Evolutionary conservation across 495 filamentous ascomycete genomes (phyloP).

Genomic region (Tetracladium marchalianum): DNA sequence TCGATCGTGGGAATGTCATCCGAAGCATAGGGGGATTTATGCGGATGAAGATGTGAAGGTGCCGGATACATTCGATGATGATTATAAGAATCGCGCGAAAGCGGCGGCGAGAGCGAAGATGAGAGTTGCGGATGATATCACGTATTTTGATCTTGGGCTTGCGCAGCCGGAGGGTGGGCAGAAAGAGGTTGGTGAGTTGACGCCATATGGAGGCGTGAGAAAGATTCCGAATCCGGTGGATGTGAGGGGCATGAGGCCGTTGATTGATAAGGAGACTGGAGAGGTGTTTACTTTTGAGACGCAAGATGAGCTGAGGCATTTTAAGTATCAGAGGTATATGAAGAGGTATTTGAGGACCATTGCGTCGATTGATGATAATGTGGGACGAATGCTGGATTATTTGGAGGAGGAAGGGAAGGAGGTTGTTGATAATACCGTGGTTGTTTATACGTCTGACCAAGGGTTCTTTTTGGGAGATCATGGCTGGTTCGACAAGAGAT

Average conservation of each 20-base stretch:
- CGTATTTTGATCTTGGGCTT: constrained; percentile 32
- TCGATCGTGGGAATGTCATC: constrained; percentile 32
- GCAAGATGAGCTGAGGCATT: constrained; percentile 27
- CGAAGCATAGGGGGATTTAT: constrained; percentile 30
- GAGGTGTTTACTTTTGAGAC: constrained; percentile 28
- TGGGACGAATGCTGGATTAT: constrained; percentile 30
- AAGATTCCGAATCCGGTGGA: constrained; percentile 28
- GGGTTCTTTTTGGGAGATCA: constrained; percentile 41
- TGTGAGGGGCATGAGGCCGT: constrained; percentile 19
- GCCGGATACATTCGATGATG: constrained; percentile 18
- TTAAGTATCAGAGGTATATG: constrained; percentile 40
- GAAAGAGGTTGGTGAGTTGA: constrained; percentile 22
- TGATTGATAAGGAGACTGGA: constrained; percentile 32
- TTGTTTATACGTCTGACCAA: constrained; percentile 21
- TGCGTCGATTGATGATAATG: constrained; percentile 33
- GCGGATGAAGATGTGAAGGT: no score
- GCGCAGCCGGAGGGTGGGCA: constrained; percentile 32
- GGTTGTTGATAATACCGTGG: no score
- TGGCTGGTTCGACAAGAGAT: constrained; percentile 39
- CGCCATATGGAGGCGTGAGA: constrained; percentile 20
- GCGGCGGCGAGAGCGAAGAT: constrained; percentile 31
- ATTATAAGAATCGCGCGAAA: constrained; percentile 34
- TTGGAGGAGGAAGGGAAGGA: constrained; percentile 18
- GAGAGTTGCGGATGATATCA: constrained; percentile 32
- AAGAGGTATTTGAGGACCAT: constrained; percentile 35